Evolutionary conservation across 805 yeast genomes (phyloP).

Genomic region (Torulaspora delbrueckii): DNA sequence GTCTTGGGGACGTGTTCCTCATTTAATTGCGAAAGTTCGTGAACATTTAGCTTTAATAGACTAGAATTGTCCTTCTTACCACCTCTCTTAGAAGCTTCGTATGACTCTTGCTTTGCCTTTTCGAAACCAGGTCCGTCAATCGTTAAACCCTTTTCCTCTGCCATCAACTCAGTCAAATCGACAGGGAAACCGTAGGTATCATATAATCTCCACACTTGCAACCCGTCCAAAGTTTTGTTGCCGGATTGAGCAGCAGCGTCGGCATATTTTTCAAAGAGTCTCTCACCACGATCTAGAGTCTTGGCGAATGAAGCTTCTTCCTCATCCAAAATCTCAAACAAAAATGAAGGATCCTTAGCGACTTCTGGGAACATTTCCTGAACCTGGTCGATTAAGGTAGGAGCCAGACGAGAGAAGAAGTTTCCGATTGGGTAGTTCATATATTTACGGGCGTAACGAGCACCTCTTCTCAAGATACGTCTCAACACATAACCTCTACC

Average conservation of each 20-base stretch:
- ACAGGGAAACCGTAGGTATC: conserved; percentile 99
- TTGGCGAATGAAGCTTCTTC: conserved; percentile 94
- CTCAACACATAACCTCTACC: conserved; percentile 98
- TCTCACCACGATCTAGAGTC: conserved; percentile 97
- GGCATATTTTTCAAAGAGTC: conserved; percentile 90
- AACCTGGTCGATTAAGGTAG: conserved; percentile 86
- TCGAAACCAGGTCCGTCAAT: conserved; percentile 93
- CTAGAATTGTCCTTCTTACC: conserved; percentile 56
- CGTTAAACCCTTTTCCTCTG: conserved; percentile 91
- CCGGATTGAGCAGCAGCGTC: conserved; percentile 70
- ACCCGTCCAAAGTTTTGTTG: conserved; percentile 76
- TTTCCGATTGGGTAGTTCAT: conserved; percentile 93
- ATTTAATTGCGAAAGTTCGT: conserved; percentile 67
- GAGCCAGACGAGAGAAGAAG: conserved; percentile 88
- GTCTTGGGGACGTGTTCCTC: conserved; percentile 66
- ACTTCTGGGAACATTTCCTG: conserved; percentile 89
- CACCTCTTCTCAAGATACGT: conserved; percentile 96
- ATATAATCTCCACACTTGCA: conserved; percentile 96
- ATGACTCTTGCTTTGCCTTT: conserved; percentile 79
- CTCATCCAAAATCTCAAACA: conserved; percentile 88
- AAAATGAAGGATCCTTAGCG: conserved; percentile 59
- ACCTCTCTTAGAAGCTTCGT: conserved; percentile 92
- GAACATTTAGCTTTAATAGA: conserved; percentile 82
- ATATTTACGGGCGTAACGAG: conserved; percentile 93
- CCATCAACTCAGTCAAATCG: conserved; percentile 96